phyloP scores from a whole-genome alignment of 139 green algal species.

The Penium margaritaceum region DNA sequence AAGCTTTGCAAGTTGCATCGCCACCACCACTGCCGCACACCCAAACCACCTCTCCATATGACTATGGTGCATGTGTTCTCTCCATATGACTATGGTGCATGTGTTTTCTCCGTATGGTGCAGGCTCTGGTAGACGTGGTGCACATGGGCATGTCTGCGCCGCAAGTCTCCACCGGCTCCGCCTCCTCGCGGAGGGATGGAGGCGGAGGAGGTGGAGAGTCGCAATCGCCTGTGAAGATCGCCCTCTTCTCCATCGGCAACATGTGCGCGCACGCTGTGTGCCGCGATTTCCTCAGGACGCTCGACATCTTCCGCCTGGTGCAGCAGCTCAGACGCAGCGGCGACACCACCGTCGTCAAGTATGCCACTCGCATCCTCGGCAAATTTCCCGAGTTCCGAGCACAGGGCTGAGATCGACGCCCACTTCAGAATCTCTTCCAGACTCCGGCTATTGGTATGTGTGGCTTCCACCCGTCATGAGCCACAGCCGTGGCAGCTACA shows the following conservation, averaged over 20 bases:
- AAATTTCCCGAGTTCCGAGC: slow-evolving; percentile 39
- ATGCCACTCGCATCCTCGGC: slow-evolving; percentile 57
- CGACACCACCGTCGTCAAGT: slow-evolving; percentile 57
- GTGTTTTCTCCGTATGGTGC: neutral
- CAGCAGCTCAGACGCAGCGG: slow-evolving; percentile 28
- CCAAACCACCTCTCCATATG: no score
- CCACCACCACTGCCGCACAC: no score
- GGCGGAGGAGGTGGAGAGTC: neutral
- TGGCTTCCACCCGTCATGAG: no score
- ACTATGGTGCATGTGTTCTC: neutral
- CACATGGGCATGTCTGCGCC: neutral
- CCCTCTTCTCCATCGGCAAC: slow-evolving; percentile 87
- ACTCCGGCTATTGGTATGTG: no score
- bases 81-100: neutral
- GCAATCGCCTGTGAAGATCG: slow-evolving; percentile 62
- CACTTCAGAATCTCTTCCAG: no score
- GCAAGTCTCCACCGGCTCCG: neutral
- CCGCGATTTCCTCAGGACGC: slow-evolving; percentile 32
- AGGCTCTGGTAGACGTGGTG: slow-evolving; percentile 2
- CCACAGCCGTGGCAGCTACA: no score
- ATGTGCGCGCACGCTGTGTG: slow-evolving; percentile 67
- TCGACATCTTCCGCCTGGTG: slow-evolving; percentile 53
- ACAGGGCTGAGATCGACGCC: no score
- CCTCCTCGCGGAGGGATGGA: slow-evolving; percentile 41
- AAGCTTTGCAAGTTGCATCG: no score